Conservation (phyloP, 1,139 yeast species). For the Scheffersomyces stambukii region DNA sequence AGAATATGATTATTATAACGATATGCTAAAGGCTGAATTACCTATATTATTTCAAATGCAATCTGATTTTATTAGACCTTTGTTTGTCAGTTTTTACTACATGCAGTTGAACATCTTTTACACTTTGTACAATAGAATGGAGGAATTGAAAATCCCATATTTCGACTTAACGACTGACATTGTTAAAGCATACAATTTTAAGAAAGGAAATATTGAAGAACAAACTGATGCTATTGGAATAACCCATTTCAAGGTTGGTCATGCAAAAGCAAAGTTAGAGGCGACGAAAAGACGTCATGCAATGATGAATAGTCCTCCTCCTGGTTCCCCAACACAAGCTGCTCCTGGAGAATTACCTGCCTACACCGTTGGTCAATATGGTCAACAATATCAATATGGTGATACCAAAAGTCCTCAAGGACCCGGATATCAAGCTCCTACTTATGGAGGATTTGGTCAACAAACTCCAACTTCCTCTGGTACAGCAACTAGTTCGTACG, state of each 20-base stretch:
- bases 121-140: conserved; percentile 85
- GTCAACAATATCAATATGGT: conserved; percentile 15
- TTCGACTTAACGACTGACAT: conserved; percentile 84
- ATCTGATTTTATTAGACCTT: conserved; percentile 86
- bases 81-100: conserved; percentile 89
- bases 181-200: conserved; percentile 68
- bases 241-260: conserved; percentile 86
- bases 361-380: conserved; percentile 22
- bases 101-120: conserved; percentile 97
- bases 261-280: conserved; percentile 79
- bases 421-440: conserved; percentile 9
- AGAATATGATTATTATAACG: conserved; percentile 93
- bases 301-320: conserved; percentile 29
- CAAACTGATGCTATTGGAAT: conserved; percentile 80
- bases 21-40: conserved; percentile 83
- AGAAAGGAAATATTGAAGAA: conserved; percentile 90
- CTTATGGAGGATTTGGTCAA: conserved; percentile 16
- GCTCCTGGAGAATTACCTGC: conserved; percentile 23
- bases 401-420: conserved; percentile 17
- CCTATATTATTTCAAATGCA: conserved; percentile 85
- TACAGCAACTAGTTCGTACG: too few relatives aligned
- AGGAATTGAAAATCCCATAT: conserved; percentile 94
- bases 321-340: too few relatives aligned
- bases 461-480: conserved; percentile 12
- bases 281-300: conserved; percentile 76